Conservation (phyloP, 257 asterid genomes). For the Forsythia suspensa region DNA sequence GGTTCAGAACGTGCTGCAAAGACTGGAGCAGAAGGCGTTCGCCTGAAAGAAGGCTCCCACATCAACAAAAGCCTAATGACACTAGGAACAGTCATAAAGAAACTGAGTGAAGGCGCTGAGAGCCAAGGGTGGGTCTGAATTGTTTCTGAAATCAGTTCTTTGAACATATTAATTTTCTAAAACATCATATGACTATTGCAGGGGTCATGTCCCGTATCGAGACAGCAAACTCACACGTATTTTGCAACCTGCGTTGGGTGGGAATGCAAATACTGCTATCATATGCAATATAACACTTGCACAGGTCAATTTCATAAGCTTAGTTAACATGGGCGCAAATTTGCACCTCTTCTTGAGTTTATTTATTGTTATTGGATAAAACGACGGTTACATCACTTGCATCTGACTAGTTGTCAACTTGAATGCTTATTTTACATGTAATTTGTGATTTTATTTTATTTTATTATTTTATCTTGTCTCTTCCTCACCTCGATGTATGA, state of each 20-base stretch:
- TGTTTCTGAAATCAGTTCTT: constrained; percentile 16
- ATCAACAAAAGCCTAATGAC: constrained; percentile 95
- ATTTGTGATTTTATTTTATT: neutral
- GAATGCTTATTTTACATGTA: neutral
- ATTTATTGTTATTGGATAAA: neutral
- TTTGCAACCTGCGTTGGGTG: constrained; percentile 96
- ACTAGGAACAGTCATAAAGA: constrained; percentile 94
- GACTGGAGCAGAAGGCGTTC: constrained; percentile 99
- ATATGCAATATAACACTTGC: constrained; percentile 98
- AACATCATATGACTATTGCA: constrained; percentile 44
- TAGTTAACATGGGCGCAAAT: constrained; percentile 3
- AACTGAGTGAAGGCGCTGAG: constrained; percentile 98
- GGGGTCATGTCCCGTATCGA: constrained; percentile 97
- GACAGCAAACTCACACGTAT: constrained; percentile 98
- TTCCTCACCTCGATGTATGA: neutral
- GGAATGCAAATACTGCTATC: constrained; percentile 95
- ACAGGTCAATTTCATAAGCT: constrained; percentile 57
- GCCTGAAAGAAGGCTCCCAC: constrained; percentile 97
- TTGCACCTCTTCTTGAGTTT: constrained; percentile 12
- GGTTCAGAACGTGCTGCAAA: constrained; percentile 99
- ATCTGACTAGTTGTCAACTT: neutral
- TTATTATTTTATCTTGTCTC: neutral
- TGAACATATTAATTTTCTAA: constrained; percentile 13
- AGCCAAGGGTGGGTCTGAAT: constrained; percentile 82
- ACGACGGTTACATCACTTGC: neutral